Evolutionary conservation across 2,329 filamentous ascomycete species (phyloP), one percentile per base, ranked within the genome.

Genomic region (Colletotrichum filicis): DNA sequence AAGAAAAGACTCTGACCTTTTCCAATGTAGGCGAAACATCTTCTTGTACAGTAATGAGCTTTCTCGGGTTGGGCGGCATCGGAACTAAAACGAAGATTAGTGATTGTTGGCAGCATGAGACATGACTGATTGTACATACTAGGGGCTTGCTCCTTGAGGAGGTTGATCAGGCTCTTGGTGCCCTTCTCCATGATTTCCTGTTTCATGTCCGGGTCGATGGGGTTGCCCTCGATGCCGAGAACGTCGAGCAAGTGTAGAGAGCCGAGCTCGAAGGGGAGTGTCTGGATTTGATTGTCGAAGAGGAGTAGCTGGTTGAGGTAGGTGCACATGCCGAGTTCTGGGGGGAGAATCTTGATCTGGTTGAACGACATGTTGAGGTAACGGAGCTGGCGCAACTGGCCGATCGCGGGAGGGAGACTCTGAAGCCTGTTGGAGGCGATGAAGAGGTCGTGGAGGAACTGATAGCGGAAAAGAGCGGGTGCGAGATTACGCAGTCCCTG

Each of bases 291-390:
- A 82, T 99, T 99, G 85, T 98, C 95, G 81, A 98, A 98, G 2
- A 98, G 87, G 32, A 95, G 86, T 5, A 99, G 87, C 76, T 94
- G 92, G 83, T 94, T 95, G 68, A 99, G 87, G 77, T 95, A 97
- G 32, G 95, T 97, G 78, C 98, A 94, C 96, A 98, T 99, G 79
- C 97, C 97, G 74, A 99, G 91, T 85, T 99, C 96, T 26, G 94
- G 90, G 1, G 97, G 97, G 4, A 99, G 86, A 75, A 93, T 91
- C 9, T 89, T 89, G 73, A 99, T 88, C 74, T 96, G 91, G 82
- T 99, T 99, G 84, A 93, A 92, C 0, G 97, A 98, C 3, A 95
- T 88, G 82, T 99, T 96, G 61, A 99, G 89, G 78, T 95, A 90
- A 46, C 91, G 93, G 61, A 99, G 85, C 75, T 93, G 92, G 75